phyloP scores from a whole-genome alignment of 331 rosid genomes.

The Spiraea crenata region DNA sequence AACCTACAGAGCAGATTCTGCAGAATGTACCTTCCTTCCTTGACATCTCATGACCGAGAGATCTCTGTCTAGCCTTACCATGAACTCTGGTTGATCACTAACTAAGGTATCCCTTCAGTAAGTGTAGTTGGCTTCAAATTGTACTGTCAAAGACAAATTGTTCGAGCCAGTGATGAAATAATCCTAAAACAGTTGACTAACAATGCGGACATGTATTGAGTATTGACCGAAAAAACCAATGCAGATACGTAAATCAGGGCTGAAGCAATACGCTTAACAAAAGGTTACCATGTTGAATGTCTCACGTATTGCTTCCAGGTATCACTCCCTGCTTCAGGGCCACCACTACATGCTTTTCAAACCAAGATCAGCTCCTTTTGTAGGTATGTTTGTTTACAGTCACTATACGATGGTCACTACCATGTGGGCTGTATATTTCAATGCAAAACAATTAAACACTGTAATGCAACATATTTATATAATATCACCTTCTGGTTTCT shows the following conservation, averaged over 20 bases:
- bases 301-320: slow-evolving; percentile 99
- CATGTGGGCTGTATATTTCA: slow-evolving; percentile 64
- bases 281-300: slow-evolving; percentile 77
- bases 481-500: slow-evolving; percentile 22
- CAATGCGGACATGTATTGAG: not conserved
- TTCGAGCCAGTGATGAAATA: not conserved
- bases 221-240: too few relatives aligned
- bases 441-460: slow-evolving; percentile 11
- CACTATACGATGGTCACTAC: slow-evolving; percentile 95
- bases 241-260: not conserved
- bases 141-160: slow-evolving; percentile 52
- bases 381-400: slow-evolving; percentile 95
- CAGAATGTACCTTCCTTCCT: slow-evolving; percentile 14
- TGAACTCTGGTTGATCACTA: slow-evolving; percentile 36
- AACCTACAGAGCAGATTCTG: slow-evolving; percentile 16
- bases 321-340: slow-evolving; percentile 99
- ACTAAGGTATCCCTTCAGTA: slow-evolving; percentile 91
- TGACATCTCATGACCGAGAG: slow-evolving; percentile 8
- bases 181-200: not conserved
- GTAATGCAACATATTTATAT: not conserved
- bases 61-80: not conserved
- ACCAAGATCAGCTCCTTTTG: slow-evolving; percentile 99
- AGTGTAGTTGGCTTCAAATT: slow-evolving; percentile 81
- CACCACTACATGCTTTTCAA: slow-evolving; percentile 96
- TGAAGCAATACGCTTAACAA: not conserved